Conservation (phyloP, 1,284 basidiomycete species). For the Peniophora sp. region DNA sequence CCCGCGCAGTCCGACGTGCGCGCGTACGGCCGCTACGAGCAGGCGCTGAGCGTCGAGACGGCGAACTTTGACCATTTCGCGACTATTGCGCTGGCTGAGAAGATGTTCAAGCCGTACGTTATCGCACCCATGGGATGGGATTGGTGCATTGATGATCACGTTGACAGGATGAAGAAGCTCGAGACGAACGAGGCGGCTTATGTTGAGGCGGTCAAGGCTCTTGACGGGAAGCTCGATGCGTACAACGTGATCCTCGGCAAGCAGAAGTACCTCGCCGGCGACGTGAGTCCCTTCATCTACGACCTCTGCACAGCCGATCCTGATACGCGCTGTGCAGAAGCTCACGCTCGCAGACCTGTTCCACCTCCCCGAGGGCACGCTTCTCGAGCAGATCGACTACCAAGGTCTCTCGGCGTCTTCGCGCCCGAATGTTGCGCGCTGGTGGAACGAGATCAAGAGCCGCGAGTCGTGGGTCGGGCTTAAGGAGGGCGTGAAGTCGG, state of each 20-base stretch:
- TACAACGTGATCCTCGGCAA: conserved; percentile 39
- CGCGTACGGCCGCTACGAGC: conserved; percentile 41
- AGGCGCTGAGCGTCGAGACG: conserved; percentile 45
- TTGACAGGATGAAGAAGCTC: conserved; percentile 13
- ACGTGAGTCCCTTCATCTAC: conserved; percentile 22
- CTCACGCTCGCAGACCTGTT: conserved; percentile 44
- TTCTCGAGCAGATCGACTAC: conserved; percentile 14
- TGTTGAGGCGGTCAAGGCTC: conserved; percentile 14
- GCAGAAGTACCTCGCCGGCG: conserved; percentile 38
- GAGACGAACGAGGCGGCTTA: conserved; percentile 18
- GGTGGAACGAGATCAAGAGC: conserved; percentile 16
- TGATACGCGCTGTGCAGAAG: conserved; percentile 20
- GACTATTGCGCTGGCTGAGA: conserved; percentile 31
- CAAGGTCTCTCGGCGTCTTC: conserved; percentile 14
- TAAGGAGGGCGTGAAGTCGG: conserved; percentile 13
- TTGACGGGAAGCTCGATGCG: conserved; percentile 30
- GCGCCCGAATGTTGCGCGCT: conserved; percentile 22
- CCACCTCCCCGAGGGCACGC: conserved; percentile 39
- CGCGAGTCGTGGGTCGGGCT: conserved; percentile 29
- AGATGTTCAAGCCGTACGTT: conserved; percentile 37
- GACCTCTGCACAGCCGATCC: background rate
- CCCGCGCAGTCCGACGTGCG: conserved; percentile 25
- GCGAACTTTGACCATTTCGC: conserved; percentile 43
- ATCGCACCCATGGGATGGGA: background rate
- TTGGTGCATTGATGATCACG: background rate